Evolutionary conservation across 2,329 filamentous ascomycete genomes (phyloP), one percentile per base, ranked within the genome.

Genomic region (Cladosporium oxysporum): DNA sequence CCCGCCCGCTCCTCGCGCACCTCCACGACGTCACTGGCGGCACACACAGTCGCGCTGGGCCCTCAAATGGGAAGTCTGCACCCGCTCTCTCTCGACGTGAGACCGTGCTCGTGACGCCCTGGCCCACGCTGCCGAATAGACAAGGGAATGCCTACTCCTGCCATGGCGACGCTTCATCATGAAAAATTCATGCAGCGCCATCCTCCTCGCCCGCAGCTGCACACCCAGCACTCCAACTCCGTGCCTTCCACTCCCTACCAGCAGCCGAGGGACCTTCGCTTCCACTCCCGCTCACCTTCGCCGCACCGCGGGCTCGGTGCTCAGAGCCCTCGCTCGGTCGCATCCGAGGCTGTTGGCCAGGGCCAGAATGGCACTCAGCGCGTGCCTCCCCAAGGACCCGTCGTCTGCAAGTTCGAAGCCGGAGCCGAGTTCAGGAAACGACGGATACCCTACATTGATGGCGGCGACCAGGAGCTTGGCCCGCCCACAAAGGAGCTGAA

Each of bases 211-310:
- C 70, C 74, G 53, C 71, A 70, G n/a, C 63, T 74, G 28, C 66
- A 73, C 31, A 71, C 74, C 28, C 87, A 88, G 62, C 87, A 96
- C 76, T 96, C 94, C 28, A 96, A 86, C 76, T 98, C 94, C 10
- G 91, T 97, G 58, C 94, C 94, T 1, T 96, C 94, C 1, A 98
- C 94, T 3, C 95, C 94, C 10, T 91, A 94, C 75, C 93, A 97
- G 77, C 90, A 91, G 79, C 88, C 93, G 70, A 88, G 92, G 66
- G 90, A 93, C 73, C 90, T 95, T 74, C 90, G 90, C 2, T 91
- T 91, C 73, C 88, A 88, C 76, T 95, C 93, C 58, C 87, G 87
- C 74, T 89, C 88, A 35, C 93, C 92, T 11, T 97, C 93, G 18
- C 93, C 94, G 44, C 90, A 87, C 71, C 88, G 83, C 64, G 82